Conservation (phyloP, 305 asterid genomes). For the Withania somnifera region DNA sequence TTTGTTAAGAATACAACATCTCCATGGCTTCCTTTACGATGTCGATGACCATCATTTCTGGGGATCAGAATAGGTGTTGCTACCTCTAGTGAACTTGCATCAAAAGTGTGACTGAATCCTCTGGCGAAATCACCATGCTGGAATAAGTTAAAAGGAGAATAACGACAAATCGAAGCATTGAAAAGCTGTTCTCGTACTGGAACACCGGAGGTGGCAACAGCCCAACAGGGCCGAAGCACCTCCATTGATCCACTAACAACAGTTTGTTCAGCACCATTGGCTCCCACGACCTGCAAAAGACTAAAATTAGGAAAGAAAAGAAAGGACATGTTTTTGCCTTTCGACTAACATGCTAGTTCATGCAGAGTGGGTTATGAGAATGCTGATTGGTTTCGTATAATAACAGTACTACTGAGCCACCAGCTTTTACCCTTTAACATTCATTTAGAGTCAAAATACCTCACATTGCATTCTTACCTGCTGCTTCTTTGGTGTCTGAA, state of each 20-base stretch:
- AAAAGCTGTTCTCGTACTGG: slow-evolving; percentile 93
- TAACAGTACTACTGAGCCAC: neutral
- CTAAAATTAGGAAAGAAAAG: neutral
- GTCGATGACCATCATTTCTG: slow-evolving; percentile 74
- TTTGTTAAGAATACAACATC: slow-evolving; percentile 89
- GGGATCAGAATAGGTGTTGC: slow-evolving; percentile 90
- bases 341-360: neutral
- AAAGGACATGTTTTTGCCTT: neutral
- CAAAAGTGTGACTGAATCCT: slow-evolving; percentile 48
- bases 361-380: neutral
- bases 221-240: slow-evolving; percentile 96
- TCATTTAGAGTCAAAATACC: neutral
- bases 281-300: slow-evolving; percentile 72
- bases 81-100: slow-evolving; percentile 68
- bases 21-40: slow-evolving; percentile 84
- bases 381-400: neutral
- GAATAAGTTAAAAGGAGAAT: slow-evolving; percentile 74
- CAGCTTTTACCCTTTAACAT: neutral
- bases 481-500: neutral
- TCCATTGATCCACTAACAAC: slow-evolving; percentile 94
- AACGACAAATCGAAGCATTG: slow-evolving; percentile 95
- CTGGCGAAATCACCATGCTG: slow-evolving; percentile 78
- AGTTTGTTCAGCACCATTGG: slow-evolving; percentile 88
- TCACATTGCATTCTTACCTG: neutral
- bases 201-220: slow-evolving; percentile 95